phyloP scores from a whole-genome alignment of 345 rosid species.

The Pistacia vera region DNA sequence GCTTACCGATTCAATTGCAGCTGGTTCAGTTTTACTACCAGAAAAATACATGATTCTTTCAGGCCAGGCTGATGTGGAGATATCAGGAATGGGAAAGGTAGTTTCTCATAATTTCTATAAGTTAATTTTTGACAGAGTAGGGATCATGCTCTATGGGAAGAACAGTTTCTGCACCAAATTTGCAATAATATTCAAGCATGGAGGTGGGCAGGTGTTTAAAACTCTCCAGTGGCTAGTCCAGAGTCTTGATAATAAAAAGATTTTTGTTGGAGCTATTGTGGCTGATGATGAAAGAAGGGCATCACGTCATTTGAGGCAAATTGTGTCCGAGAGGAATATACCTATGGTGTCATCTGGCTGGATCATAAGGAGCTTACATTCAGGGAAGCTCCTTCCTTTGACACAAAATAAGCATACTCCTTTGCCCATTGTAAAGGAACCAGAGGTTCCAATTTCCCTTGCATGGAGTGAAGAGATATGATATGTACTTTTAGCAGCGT shows the following conservation, averaged over 20 bases:
- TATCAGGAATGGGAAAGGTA: conserved; percentile 21
- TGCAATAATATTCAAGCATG: conserved; percentile 59
- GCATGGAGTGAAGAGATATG: conserved; percentile 53
- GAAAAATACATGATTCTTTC: conserved; percentile 55
- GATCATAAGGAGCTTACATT: conserved; percentile 53
- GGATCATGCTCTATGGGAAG: conserved; percentile 65
- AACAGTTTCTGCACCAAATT: conserved; percentile 52
- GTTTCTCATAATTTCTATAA: conserved; percentile 6
- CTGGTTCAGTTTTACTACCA: conserved; percentile 43
- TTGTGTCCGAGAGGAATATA: conserved; percentile 58
- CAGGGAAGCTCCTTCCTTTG: conserved; percentile 41
- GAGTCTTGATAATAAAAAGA: conserved; percentile 43
- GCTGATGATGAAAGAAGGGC: conserved; percentile 45
- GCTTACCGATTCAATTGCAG: conserved; percentile 58
- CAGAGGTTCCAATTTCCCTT: conserved; percentile 11
- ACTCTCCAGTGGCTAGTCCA: conserved; percentile 46
- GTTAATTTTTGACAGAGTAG: conserved; percentile 48
- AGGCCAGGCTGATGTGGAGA: conserved; percentile 25
- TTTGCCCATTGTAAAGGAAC: neutral
- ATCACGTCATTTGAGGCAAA: conserved; percentile 63
- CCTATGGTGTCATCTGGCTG: conserved; percentile 52
- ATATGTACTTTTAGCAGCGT: conserved; percentile 14
- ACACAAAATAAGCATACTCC: conserved; percentile 16
- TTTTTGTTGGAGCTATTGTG: conserved; percentile 45
- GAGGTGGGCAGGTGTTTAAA: conserved; percentile 59